phyloP scores from a whole-genome alignment of 2,329 filamentous ascomycete species.

The Ophiosphaerella herpotricha region DNA sequence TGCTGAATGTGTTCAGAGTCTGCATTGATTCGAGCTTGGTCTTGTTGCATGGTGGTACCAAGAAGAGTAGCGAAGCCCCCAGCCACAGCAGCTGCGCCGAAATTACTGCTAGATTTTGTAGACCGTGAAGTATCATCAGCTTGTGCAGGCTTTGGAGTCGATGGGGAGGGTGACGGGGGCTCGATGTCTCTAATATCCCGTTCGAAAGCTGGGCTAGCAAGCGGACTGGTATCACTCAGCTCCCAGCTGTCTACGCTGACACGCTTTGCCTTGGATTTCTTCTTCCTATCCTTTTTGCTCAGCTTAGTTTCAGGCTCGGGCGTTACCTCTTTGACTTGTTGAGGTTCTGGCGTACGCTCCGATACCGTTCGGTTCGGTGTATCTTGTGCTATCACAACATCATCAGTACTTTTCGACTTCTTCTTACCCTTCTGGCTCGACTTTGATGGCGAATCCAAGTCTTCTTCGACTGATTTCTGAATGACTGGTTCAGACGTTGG shows the following conservation, averaged over 20 bases:
- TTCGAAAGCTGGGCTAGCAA: constrained; percentile 33
- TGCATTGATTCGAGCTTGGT: constrained; percentile 38
- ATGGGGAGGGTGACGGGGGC: constrained; percentile 3
- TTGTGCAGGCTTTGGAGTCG: constrained; percentile 6
- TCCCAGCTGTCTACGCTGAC: constrained; percentile 37
- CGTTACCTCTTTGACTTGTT: constrained; percentile 12
- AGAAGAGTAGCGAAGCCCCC: constrained; percentile 42
- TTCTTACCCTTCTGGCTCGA: constrained; percentile 36
- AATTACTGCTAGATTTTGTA: constrained; percentile 18
- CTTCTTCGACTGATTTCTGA: constrained; percentile 36
- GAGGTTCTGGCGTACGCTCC: constrained; percentile 9
- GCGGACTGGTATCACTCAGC: constrained; percentile 30
- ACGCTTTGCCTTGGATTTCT: constrained; percentile 40
- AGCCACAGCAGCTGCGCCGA: constrained; percentile 29
- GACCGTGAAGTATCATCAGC: constrained; percentile 10
- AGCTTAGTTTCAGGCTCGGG: constrained; percentile 33
- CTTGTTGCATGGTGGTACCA: constrained; percentile 37
- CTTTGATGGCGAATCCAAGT: constrained; percentile 16
- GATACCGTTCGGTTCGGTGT: constrained; percentile 12
- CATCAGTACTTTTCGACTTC: constrained; percentile 28
- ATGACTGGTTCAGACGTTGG: constrained; percentile 26
- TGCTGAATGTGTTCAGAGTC: constrained; percentile 34
- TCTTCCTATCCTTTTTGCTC: constrained; percentile 48
- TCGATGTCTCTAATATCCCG: constrained; percentile 34
- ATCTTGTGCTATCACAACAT: constrained; percentile 24